Evolutionary conservation across 2,329 filamentous ascomycete genomes (phyloP).

Genomic region (Colletotrichum costaricense): DNA sequence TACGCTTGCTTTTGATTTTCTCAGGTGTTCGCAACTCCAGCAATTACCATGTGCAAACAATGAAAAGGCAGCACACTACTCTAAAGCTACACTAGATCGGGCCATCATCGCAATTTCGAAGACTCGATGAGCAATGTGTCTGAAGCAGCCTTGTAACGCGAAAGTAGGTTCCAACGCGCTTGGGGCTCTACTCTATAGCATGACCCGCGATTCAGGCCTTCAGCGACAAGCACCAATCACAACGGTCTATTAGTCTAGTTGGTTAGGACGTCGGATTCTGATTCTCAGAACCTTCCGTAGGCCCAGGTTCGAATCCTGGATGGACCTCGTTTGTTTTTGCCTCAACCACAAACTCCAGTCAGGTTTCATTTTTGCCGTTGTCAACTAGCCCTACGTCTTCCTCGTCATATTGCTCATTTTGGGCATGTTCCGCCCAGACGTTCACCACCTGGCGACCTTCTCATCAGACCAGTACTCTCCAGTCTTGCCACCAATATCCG

Average conservation of each 20-base stretch:
- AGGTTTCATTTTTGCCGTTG: neutral
- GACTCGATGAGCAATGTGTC: too few relatives aligned
- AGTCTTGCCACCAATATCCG: conserved; percentile 47
- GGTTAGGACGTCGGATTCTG: conserved; percentile 34
- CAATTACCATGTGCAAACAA: too few relatives aligned
- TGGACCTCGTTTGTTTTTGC: conserved; percentile 7
- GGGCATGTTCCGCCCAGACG: rapidly evolving
- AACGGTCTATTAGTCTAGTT: conserved; percentile 32
- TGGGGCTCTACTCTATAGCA: rapidly evolving
- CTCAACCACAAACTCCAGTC: neutral
- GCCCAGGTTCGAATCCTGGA: conserved; percentile 34
- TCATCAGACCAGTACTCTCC: conserved; percentile 53
- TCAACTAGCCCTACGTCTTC: neutral
- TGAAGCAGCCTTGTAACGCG: too few relatives aligned
- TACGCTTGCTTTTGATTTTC: too few relatives aligned
- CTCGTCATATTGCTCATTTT: neutral
- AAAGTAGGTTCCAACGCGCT: neutral
- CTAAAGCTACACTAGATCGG: rapidly evolving
- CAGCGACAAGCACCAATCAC: neutral
- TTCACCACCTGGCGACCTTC: conserved; percentile 47
- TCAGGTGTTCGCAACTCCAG: too few relatives aligned
- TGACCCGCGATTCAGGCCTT: rapidly evolving
- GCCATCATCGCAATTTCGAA: too few relatives aligned
- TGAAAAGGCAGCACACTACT: too few relatives aligned
- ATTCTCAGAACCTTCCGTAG: conserved; percentile 11